A percentile compares a stretch with the other conserved stretches of the same genome.
phyloP scores from a whole-genome alignment of 2,329 filamentous ascomycete species.

The Phialophora macrospora region DNA sequence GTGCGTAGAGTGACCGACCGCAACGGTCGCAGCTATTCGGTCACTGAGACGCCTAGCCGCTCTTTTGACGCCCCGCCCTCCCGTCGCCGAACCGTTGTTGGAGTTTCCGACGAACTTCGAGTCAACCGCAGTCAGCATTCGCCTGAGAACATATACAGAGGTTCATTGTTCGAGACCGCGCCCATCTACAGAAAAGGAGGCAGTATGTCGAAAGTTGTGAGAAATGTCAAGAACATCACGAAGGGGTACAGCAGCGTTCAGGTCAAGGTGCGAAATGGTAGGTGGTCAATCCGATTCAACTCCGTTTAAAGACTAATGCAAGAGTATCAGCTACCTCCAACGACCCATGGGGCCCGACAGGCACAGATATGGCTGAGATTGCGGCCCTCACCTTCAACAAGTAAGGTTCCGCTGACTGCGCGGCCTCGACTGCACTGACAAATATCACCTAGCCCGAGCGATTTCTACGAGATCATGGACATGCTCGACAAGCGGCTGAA shows the following conservation, averaged over 20 bases:
- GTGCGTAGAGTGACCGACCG: constrained; percentile 37
- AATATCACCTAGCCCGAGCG: constrained; percentile 70
- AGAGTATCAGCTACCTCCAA: constrained; percentile 84
- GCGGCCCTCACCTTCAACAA: constrained; percentile 97
- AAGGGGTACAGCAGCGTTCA: constrained; percentile 97
- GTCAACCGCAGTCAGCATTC: constrained; percentile 20
- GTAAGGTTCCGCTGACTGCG: constrained; percentile 56
- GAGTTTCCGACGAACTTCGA: constrained; percentile 30
- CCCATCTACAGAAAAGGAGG: constrained; percentile 32
- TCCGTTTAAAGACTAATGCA: background rate
- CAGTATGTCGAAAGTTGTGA: constrained; percentile 91
- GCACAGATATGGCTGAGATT: constrained; percentile 98
- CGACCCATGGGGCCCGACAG: constrained; percentile 96
- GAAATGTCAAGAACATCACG: constrained; percentile 98
- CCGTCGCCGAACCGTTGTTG: constrained; percentile 35
- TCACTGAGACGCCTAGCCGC: constrained; percentile 36
- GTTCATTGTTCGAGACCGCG: constrained; percentile 31
- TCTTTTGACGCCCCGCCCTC: constrained; percentile 32
- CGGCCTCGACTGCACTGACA: constrained; percentile 23
- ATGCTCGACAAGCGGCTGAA: constrained; percentile 99
- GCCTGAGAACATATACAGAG: constrained; percentile 31
- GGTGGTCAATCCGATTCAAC: constrained; percentile 43
- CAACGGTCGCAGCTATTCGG: constrained; percentile 35
- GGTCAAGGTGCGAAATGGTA: constrained; percentile 98
- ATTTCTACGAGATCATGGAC: constrained; percentile 99